A percentile compares a stretch with the other conserved stretches of the same genome.
Evolutionary conservation across 768 basidiomycete genomes (phyloP).

Genomic region (Russula griseocarnosa): DNA sequence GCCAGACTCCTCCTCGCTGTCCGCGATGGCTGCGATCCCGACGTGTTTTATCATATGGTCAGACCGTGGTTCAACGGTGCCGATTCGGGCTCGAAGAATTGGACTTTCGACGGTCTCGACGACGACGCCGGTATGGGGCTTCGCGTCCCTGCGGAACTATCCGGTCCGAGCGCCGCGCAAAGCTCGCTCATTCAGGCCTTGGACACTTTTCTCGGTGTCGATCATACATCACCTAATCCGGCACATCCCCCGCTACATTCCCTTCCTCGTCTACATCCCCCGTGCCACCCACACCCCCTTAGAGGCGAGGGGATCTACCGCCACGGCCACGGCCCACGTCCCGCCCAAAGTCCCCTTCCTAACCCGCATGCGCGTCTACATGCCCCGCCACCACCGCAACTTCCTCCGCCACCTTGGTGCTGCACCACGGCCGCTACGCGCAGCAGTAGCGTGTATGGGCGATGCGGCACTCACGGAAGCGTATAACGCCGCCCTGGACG

Average conservation of each 20-base stretch:
- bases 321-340: background rate
- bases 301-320: background rate
- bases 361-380: constrained; percentile 53
- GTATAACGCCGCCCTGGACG: constrained; percentile 48
- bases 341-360: constrained; percentile 39
- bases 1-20: constrained; percentile 57
- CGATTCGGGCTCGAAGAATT: constrained; percentile 38
- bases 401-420: constrained; percentile 51
- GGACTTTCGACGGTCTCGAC: constrained; percentile 48
- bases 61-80: constrained; percentile 64
- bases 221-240: constrained; percentile 38
- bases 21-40: constrained; percentile 66
- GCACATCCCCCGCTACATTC: background rate
- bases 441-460: constrained; percentile 36
- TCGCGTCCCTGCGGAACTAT: constrained; percentile 40
- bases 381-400: constrained; percentile 56
- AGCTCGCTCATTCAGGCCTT: constrained; percentile 55
- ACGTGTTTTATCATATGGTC: constrained; percentile 54
- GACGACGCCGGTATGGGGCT: constrained; percentile 35
- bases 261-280: background rate
- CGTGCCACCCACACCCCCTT: background rate
- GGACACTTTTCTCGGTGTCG: constrained; percentile 52
- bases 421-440: constrained; percentile 47
- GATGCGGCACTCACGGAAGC: constrained; percentile 34
- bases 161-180: constrained; percentile 60